These are phyloP conservation scores for Tricholomella constricta DNA, from an alignment of 768 basidiomycete genomes.

Conservation along the genomic window DNA sequence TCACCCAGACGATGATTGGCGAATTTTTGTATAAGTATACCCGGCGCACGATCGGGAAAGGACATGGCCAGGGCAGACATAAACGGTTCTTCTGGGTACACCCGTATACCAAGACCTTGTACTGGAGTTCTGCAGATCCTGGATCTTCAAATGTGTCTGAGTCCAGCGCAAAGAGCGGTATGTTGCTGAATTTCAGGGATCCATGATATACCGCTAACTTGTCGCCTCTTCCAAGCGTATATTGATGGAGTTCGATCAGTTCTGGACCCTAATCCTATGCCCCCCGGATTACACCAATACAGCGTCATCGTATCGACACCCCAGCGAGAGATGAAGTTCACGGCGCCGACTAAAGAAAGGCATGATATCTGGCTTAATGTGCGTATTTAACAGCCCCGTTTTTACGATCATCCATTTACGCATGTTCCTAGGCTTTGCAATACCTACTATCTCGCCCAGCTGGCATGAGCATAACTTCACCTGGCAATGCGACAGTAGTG, in stretches of 20 bases:
- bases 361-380: constrained; percentile 98
- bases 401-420: constrained; percentile 14
- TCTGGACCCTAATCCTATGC: constrained; percentile 95
- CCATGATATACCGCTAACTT: constrained; percentile 10
- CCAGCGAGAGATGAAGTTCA: constrained; percentile 97
- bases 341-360: constrained; percentile 92
- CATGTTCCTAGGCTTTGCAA: constrained; percentile 70
- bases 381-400: constrained; percentile 27
- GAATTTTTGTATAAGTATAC: constrained; percentile 99
- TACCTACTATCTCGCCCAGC: constrained; percentile 84
- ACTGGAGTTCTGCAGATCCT: constrained; percentile 96
- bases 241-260: constrained; percentile 91
- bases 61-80: constrained; percentile 87
- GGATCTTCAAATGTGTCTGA: constrained; percentile 86
- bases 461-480: constrained; percentile 37
- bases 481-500: constrained; percentile 36
- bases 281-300: constrained; percentile 89
- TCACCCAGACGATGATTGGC: constrained; percentile 99
- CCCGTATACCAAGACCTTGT: constrained; percentile 96
- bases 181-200: constrained; percentile 34
- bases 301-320: constrained; percentile 92
- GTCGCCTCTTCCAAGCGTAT: constrained; percentile 58
- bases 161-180: constrained; percentile 96
- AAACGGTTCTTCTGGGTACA: constrained; percentile 99
- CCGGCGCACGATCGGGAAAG: constrained; percentile 83